Evolutionary conservation across 83 land plant genomes (phyloP).

Genomic region (Picea engelmannii): DNA sequence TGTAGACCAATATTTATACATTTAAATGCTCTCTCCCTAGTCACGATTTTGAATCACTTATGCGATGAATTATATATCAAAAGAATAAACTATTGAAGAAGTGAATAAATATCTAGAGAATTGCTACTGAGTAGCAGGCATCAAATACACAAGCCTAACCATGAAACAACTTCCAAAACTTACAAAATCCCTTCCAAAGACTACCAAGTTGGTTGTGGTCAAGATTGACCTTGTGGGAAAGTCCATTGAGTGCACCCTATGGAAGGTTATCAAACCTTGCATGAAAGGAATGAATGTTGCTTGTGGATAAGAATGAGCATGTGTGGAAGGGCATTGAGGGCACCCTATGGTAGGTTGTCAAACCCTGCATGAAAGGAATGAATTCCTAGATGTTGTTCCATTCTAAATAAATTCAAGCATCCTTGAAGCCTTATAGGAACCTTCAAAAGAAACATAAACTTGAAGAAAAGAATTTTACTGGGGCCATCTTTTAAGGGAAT

Average conservation of each 20-base stretch:
- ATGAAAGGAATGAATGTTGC: slow-evolving; percentile 18
- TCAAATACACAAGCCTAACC: slow-evolving; percentile 78
- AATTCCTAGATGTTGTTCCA: slow-evolving; percentile 95
- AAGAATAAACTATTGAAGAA: slow-evolving; percentile 80
- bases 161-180: slow-evolving; percentile 86
- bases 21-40: no score
- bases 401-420: slow-evolving; percentile 87
- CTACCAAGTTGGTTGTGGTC: slow-evolving; percentile 72
- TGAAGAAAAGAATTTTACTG: slow-evolving; percentile 81
- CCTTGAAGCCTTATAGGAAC: slow-evolving; percentile 79
- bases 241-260: no score
- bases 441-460: slow-evolving; percentile 92
- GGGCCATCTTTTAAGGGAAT: slow-evolving; percentile 93
- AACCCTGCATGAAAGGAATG: slow-evolving; percentile 91
- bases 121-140: slow-evolving; percentile 79
- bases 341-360: slow-evolving; percentile 76
- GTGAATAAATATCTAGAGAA: slow-evolving; percentile 77
- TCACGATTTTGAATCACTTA: no score
- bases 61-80: background rate
- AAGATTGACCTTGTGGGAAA: slow-evolving; percentile 77
- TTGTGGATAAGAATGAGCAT: slow-evolving; percentile 43
- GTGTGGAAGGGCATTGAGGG: slow-evolving; percentile 83
- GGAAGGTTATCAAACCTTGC: no score
- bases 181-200: slow-evolving; percentile 64
- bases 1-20: no score